These are phyloP conservation scores for Lanzia echinophila DNA, from an alignment of 2,329 filamentous ascomycete genomes.

Conservation along the genomic window DNA sequence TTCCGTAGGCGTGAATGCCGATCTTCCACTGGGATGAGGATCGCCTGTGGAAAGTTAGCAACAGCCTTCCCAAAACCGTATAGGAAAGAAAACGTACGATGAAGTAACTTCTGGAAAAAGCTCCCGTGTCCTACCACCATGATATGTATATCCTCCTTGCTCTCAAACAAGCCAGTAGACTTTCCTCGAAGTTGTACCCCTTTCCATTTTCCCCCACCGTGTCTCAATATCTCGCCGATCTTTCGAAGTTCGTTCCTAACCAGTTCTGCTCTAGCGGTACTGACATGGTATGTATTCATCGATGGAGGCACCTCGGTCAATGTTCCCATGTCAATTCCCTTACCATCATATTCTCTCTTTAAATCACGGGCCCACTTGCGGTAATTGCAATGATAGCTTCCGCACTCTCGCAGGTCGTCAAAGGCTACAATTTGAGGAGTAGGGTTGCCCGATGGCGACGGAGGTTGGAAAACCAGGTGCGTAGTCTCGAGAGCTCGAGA, in stretches of 20 bases:
- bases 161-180: too few relatives aligned
- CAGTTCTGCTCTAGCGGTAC: neutral
- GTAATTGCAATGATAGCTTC: neutral
- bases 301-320: neutral
- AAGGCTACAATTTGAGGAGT: constrained; percentile 1
- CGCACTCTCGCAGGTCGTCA: constrained; percentile 1
- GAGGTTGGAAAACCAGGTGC: neutral
- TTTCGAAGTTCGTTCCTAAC: neutral
- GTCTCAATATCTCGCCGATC: neutral
- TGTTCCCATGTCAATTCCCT: neutral
- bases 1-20: too few relatives aligned
- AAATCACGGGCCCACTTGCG: neutral
- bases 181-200: neutral
- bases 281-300: neutral
- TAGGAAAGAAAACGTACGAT: neutral
- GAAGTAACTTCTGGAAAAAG: neutral
- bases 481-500: neutral
- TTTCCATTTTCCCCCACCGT: constrained; percentile 1
- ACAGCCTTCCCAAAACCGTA: too few relatives aligned
- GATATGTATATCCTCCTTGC: neutral
- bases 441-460: neutral
- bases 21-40: too few relatives aligned
- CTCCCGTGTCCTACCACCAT: constrained; percentile 1
- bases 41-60: too few relatives aligned
- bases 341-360: neutral